Base-by-base conservation (phyloP, 306 rosid species). In the Casuarina glauca region DNA sequence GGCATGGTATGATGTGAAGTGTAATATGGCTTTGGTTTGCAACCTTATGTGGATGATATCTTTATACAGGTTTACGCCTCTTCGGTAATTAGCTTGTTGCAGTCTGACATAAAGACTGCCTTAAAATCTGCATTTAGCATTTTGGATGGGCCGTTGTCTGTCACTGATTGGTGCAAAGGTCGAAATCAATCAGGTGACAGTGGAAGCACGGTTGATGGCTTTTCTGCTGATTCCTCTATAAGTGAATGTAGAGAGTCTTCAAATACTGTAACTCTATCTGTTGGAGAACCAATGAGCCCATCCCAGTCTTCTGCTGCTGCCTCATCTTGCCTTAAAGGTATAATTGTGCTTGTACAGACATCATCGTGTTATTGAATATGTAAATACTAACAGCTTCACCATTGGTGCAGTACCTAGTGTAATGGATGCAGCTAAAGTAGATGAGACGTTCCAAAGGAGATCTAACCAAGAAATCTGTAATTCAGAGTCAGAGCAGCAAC, bases 81-180 rank as follows among this genome's bases (percentile, higher is more conserved):
- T 13, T 86, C 93, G 35, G 93, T 89, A 62, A 87, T 95, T 74
- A 89, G 90, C 82, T 85, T 95, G 84, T 90, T 95, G 85, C 98
- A 95, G 83, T 93, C 97, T 75, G 97, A 95, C 85, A 85, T 95
- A 76, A 95, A 92, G 87, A 76, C 92, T 54, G 97, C 98, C 68
- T 88, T 95, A 87, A 95, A 88, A 85, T 95, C 97, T 83, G 98
- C 97, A 41, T 95, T 95, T 80, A 53, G 93, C 74, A 81, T 77
- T 88, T 81, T 89, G 85, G 98, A 95, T 76, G 98, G 98, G 76
- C 98, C 98, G 32, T 79, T 95, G 78, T 84, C 93, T 78, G 89
- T 91, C 76, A 88, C 89, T 72, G 98, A 92, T 78, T 95, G 98
- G 98, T 95, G 97, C 92, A 91, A 85, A 87, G 98, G 98, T 58